phyloP scores from a whole-genome alignment of 108 stramenopile species.

The Stephanodiscus minutulus region DNA sequence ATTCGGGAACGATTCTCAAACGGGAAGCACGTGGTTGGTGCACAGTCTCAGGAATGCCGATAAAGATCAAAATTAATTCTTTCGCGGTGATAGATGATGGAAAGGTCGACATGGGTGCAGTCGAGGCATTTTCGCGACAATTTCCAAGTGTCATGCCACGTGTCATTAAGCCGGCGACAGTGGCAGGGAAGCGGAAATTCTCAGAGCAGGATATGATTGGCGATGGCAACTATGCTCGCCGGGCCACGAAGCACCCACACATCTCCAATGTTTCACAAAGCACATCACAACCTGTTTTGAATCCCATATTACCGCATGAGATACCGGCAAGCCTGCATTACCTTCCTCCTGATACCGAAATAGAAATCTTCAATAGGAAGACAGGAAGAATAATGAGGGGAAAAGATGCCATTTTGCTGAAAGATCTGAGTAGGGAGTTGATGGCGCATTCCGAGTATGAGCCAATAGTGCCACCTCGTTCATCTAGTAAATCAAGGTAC shows the following conservation, averaged over 20 bases:
- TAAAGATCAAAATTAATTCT: constrained; percentile 1
- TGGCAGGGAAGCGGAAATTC: not conserved
- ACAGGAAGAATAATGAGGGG: constrained; percentile 48
- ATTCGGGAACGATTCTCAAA: constrained; percentile 6
- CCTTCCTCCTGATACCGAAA: constrained; percentile 34
- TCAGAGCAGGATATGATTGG: not conserved
- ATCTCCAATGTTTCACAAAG: not conserved
- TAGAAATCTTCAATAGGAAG: constrained; percentile 54
- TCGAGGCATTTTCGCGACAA: not conserved
- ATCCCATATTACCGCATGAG: not conserved
- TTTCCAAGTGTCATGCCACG: constrained; percentile 8
- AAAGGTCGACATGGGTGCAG: constrained; percentile 2
- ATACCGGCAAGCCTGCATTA: constrained; percentile 29
- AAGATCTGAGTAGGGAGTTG: constrained; percentile 34
- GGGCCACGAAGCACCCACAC: not conserved
- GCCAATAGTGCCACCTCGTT: constrained; percentile 38
- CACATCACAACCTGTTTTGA: not conserved
- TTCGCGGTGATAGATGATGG: constrained; percentile 25
- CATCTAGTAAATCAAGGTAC: constrained; percentile 8
- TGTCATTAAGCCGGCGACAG: not conserved
- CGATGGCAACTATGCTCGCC: not conserved
- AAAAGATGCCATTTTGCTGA: constrained; percentile 29
- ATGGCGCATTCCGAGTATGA: constrained; percentile 51
- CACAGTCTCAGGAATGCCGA: constrained; percentile 5
- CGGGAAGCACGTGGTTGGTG: constrained; percentile 17